phyloP scores from a whole-genome alignment of 169 alveolate species.

The Cyclospora cayetanensis region DNA sequence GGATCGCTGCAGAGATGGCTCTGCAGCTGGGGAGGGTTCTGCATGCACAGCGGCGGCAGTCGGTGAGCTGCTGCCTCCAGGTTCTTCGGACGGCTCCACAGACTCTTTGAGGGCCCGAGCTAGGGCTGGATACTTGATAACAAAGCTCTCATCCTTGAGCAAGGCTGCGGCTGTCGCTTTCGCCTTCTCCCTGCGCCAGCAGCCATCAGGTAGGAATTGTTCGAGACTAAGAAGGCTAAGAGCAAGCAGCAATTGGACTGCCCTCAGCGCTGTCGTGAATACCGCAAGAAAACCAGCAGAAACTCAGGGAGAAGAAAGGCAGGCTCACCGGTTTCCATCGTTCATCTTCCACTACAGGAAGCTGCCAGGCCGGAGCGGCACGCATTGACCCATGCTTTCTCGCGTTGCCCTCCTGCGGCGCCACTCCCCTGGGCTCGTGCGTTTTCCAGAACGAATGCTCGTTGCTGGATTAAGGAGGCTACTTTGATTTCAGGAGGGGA shows the following conservation, averaged over 20 bases:
- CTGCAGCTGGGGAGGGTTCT: background rate
- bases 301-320: background rate
- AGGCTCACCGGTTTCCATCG: constrained; percentile 43
- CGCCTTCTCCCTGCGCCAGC: constrained; percentile 15
- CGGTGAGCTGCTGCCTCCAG: background rate
- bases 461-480: too few relatives aligned
- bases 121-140: constrained; percentile 65
- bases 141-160: constrained; percentile 58
- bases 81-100: constrained; percentile 34
- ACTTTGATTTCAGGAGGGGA: too few relatives aligned
- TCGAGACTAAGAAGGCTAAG: too few relatives aligned
- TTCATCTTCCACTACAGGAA: constrained; percentile 63
- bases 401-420: too few relatives aligned
- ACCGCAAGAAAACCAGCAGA: too few relatives aligned
- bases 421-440: too few relatives aligned
- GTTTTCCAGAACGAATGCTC: too few relatives aligned
- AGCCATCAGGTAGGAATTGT: too few relatives aligned
- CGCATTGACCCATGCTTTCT: constrained; percentile 25
- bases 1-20: background rate
- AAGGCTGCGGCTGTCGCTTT: constrained; percentile 56
- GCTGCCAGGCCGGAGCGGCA: constrained; percentile 14
- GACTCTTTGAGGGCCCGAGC: constrained; percentile 69
- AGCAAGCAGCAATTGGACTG: too few relatives aligned
- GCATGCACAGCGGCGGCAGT: background rate
- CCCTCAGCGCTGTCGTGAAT: too few relatives aligned